Base-by-base conservation (phyloP, 352 stramenopile species). In the Pythium brassicae region DNA sequence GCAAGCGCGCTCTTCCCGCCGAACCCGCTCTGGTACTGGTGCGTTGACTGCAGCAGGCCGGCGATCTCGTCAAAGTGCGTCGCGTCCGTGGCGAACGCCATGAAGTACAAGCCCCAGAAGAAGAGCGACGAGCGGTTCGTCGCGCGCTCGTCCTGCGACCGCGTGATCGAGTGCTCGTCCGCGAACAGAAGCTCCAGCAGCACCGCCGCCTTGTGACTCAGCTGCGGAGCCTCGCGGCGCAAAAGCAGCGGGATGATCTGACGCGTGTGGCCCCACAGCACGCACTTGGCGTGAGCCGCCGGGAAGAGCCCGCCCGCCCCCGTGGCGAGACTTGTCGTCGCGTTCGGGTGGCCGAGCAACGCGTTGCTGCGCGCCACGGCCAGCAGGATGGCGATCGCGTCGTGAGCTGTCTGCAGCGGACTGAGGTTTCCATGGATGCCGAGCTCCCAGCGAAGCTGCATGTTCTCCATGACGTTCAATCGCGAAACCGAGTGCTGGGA, bases 381-480 rank as follows among this genome's bases (percentile, higher is more conserved):
- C 7, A 92, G 60, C 20, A 95, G 46, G 47, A 89, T 74, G 34
- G 64, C 76, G 25, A 86, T 67, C 0, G 85, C 83, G 55, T 95
- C 79, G 52, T 92, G 71, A 8, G 85, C 83, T 7, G 83, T 59
- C 54, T 91, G 78, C 15, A 84, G 68, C 12, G 69, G 57, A 25
- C 76, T 55, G 3, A 92, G 50, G 11, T 47, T 53, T 7, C 80
- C 76, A 14, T 74, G 63, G 53, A 93, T 79, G 0, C 62, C 76
- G 11, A 92, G 54, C 63, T 95, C 78, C 85, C 85, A 95, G 6
- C 83, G 80, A 17, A 95, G 63, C 57, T 95, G 85, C 25, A 75
- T 57, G 9, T 83, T 84, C n/a, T 89, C 69, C 61, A 87, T 75
- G 40, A 90, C 34, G 22, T 64, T 78, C 20, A 22, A 57, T n/a